Percentiles rank a stretch among this genome's conserved stretches.
Evolutionary conservation across 129 eudicot species (phyloP).

Genomic region (Flaveria ramosissima): DNA sequence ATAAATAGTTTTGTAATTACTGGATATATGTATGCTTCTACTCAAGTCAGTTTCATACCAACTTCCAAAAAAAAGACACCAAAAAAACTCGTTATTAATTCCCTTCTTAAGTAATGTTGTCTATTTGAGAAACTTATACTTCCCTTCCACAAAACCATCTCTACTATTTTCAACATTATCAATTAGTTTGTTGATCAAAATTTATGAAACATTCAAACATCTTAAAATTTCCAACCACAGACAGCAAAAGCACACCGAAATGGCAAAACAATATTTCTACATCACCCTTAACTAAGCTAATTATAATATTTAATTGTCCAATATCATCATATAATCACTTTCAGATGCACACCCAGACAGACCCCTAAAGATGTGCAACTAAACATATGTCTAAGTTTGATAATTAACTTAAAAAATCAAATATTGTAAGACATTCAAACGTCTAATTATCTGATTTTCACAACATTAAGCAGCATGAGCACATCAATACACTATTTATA

Average conservation of each 20-base stretch:
- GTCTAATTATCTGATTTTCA: not conserved
- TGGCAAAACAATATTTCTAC: not conserved
- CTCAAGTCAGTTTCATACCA: not conserved
- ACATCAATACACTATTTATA: conserved; percentile 5
- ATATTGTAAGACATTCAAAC: not conserved
- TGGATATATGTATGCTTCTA: conserved; percentile 2
- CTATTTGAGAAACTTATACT: not conserved
- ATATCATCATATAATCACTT: not conserved
- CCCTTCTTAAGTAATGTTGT: not conserved
- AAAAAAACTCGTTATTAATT: not conserved
- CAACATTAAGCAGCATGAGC: not conserved
- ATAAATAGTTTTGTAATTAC: too few species aligned
- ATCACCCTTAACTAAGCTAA: not conserved
- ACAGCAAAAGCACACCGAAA: not conserved
- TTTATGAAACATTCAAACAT: not conserved
- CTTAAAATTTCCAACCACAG: not conserved
- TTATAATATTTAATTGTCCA: not conserved
- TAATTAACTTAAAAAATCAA: not conserved
- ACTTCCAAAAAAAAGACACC: not conserved
- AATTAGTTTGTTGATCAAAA: not conserved
- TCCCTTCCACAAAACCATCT: conserved; percentile 1
- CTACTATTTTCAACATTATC: not conserved
- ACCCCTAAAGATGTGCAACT: conserved; percentile 4
- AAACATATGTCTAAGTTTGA: not conserved
- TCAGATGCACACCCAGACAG: not conserved